Percentiles rank a stretch among this genome's conserved stretches.
Conservation (phyloP, 495 filamentous ascomycete genomes). For the Aspergillus panamensis region DNA sequence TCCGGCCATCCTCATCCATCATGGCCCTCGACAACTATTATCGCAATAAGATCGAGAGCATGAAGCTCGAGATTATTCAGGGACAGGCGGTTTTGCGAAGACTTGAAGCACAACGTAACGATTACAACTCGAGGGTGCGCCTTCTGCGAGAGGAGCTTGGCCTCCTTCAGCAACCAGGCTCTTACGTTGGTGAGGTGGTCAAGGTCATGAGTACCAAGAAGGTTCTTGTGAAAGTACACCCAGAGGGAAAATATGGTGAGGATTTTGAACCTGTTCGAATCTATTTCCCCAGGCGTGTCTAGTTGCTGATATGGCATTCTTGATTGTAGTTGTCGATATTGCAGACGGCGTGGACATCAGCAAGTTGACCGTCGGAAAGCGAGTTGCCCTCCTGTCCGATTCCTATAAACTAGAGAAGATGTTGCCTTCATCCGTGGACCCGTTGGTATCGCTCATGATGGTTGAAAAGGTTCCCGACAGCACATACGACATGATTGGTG, state of each 20-base stretch:
- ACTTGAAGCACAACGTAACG: slow-evolving; percentile 96
- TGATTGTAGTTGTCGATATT: slow-evolving; percentile 81
- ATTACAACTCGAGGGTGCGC: slow-evolving; percentile 97
- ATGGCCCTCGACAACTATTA: slow-evolving; percentile 99
- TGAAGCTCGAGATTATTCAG: slow-evolving; percentile 99
- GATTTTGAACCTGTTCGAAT: not conserved
- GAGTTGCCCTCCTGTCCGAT: slow-evolving; percentile 92
- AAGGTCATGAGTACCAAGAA: slow-evolving; percentile 99
- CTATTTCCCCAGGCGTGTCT: not conserved
- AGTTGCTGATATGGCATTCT: slow-evolving; percentile 16
- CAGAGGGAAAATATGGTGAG: slow-evolving; percentile 99
- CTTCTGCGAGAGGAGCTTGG: slow-evolving; percentile 94
- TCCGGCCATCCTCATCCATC: slow-evolving; percentile 38
- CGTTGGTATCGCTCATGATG: slow-evolving; percentile 99
- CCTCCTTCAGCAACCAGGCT: slow-evolving; percentile 92
- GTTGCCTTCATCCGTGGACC: slow-evolving; percentile 94
- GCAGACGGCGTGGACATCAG: slow-evolving; percentile 89
- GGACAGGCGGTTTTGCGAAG: slow-evolving; percentile 91
- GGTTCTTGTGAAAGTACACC: slow-evolving; percentile 97
- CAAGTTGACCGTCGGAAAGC: slow-evolving; percentile 96
- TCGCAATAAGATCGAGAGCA: slow-evolving; percentile 98
- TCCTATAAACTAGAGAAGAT: slow-evolving; percentile 98
- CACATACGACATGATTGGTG: slow-evolving; percentile 99
- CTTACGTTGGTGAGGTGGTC: slow-evolving; percentile 97
- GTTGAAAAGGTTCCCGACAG: slow-evolving; percentile 99